Percentiles rank a stretch among this genome's conserved stretches.
phyloP scores from a whole-genome alignment of 495 filamentous ascomycete species.

The Darksidea phi region DNA sequence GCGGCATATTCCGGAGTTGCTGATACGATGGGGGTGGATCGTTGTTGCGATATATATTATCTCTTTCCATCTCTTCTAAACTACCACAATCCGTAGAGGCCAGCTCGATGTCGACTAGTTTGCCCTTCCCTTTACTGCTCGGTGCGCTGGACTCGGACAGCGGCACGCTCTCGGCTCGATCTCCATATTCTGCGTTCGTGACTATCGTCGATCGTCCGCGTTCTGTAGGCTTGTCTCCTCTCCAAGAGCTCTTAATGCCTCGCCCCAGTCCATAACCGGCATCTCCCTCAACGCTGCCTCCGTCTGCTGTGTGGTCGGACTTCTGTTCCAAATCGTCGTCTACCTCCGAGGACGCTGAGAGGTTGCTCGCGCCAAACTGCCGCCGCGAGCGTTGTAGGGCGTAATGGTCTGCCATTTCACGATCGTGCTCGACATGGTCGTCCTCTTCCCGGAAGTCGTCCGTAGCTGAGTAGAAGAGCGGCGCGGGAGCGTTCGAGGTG shows the following conservation, averaged over 20 bases:
- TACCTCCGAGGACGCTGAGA: constrained; percentile 78
- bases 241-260: constrained; percentile 62
- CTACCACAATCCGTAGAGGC: constrained; percentile 58
- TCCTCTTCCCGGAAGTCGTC: constrained; percentile 85
- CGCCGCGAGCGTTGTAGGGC: constrained; percentile 85
- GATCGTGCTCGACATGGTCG: constrained; percentile 84
- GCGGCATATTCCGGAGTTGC: constrained; percentile 64
- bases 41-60: constrained; percentile 62
- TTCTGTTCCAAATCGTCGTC: constrained; percentile 57
- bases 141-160: constrained; percentile 40
- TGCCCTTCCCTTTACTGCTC: constrained; percentile 62
- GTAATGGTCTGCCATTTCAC: constrained; percentile 90
- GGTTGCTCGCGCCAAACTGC: constrained; percentile 74
- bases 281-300: constrained; percentile 31
- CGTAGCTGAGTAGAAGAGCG: constrained; percentile 85
- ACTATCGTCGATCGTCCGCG: constrained; percentile 40
- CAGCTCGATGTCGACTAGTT: constrained; percentile 85
- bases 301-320: constrained; percentile 37
- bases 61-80: constrained; percentile 50
- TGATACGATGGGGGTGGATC: constrained; percentile 84
- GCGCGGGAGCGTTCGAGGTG: constrained; percentile 64
- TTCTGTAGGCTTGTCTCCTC: constrained; percentile 45
- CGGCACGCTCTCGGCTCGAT: constrained; percentile 38
- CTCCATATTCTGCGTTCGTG: constrained; percentile 39
- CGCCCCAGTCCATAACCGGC: constrained; percentile 42